Conservation (phyloP, 768 basidiomycete genomes). For the Leccinum ochraceum region DNA sequence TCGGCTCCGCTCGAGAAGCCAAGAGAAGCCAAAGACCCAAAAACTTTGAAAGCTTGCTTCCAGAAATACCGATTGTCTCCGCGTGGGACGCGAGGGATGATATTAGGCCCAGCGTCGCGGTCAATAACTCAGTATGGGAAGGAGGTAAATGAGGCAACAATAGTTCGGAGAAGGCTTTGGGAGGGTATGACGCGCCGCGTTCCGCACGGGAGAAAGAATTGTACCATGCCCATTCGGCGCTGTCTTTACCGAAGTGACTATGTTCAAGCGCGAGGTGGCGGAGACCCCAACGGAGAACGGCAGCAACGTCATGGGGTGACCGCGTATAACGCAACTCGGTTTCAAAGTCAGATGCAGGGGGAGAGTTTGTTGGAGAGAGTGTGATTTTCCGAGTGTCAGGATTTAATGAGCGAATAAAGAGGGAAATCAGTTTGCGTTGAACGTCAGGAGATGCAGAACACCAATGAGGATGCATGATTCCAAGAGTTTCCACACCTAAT, state of each 20-base stretch:
- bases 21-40: constrained; percentile 74
- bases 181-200: constrained; percentile 57
- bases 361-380: constrained; percentile 50
- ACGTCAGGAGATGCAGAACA: constrained; percentile 67
- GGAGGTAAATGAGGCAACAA: constrained; percentile 61
- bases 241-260: constrained; percentile 56
- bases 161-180: constrained; percentile 59
- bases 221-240: constrained; percentile 67
- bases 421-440: constrained; percentile 70
- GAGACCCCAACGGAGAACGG: constrained; percentile 79
- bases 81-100: constrained; percentile 71
- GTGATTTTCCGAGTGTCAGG: constrained; percentile 46
- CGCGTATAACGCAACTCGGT: constrained; percentile 64
- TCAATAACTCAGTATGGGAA: constrained; percentile 59
- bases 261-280: constrained; percentile 70
- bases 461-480: constrained; percentile 87
- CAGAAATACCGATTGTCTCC: constrained; percentile 72
- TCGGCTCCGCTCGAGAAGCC: constrained; percentile 44
- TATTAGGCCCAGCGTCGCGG: constrained; percentile 58
- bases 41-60: constrained; percentile 74
- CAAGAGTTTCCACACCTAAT: constrained; percentile 76
- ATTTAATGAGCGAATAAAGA: constrained; percentile 65
- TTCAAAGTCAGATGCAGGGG: constrained; percentile 55
- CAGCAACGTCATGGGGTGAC: constrained; percentile 75
- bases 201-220: constrained; percentile 60